Base-by-base conservation (phyloP, 1,284 basidiomycete species). In the Trametes polyzona region DNA sequence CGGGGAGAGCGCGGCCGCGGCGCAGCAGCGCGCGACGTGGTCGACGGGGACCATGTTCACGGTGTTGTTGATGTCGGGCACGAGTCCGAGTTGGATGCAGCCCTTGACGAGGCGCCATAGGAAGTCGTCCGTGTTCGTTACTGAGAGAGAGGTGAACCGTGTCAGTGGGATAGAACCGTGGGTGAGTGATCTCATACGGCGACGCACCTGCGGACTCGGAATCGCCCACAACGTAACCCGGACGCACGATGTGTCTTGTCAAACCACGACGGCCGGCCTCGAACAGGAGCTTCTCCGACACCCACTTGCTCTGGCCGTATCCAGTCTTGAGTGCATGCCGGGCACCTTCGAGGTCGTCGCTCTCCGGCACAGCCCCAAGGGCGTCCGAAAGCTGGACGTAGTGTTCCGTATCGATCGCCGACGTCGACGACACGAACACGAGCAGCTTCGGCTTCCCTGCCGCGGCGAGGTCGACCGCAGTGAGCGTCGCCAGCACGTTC, bases 51-150 rank as follows among this genome's bases (percentile, higher is more conserved):
- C 93, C 92, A 98, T 96, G 76, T 99, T 99, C 70, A 99, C 84
- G 3, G 93, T 91, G 76, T 99, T 99, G 80, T 98, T 95, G 74
- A 99, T 98, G 71, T 99, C 93, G 1, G 97, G 97, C 2, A 96
- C 88, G 40, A 95, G 83, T 2, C 96, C 96, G 6, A 99, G 87
- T 73, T 99, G 97, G 44, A 97, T 83, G 71, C 95, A 98, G 23
- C 97, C 97, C 75, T 99, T 99, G 71, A 98, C 93, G 71, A 99
- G 80, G 19, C 97, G 87, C 96, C 96, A 98, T 54, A 99, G 84
- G 75, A 99, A 99, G 74, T 99, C 97, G 68, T 99, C 97, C 33
- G 97, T 99, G 76, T 99, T 99, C 26, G 96, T 98, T 2, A 98
- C 96, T 88, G 63, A 11, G 37, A 4, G 17, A 17, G 24, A 39